Evolutionary conservation across 805 yeast species (phyloP).

Genomic region (Candida hungchunana): DNA sequence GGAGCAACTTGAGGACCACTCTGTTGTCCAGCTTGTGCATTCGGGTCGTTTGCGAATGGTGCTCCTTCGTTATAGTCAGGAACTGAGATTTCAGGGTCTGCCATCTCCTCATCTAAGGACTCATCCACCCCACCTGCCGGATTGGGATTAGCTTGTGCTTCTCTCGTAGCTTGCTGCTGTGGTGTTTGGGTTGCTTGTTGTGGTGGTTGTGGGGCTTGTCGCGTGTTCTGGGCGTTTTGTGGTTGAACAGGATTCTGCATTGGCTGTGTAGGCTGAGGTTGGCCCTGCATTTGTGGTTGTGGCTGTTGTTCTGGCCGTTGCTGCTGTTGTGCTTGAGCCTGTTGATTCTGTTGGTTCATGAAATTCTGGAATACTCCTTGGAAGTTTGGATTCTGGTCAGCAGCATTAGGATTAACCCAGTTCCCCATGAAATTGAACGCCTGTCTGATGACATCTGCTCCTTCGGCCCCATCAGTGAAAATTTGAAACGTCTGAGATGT

Average conservation of each 20-base stretch:
- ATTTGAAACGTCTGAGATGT: constrained; percentile 7
- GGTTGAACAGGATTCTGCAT: too few relatives aligned
- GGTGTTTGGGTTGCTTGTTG: neutral
- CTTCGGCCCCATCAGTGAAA: constrained; percentile 7
- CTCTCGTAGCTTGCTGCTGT: too few relatives aligned
- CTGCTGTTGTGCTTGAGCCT: constrained; percentile 1
- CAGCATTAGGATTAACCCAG: too few relatives aligned
- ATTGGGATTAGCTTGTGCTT: too few relatives aligned
- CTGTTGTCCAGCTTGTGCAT: too few relatives aligned
- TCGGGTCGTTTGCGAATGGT: too few relatives aligned
- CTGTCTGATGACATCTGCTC: constrained; percentile 10
- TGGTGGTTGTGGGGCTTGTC: neutral
- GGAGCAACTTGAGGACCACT: too few relatives aligned
- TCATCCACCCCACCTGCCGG: too few relatives aligned
- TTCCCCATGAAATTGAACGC: constrained; percentile 11
- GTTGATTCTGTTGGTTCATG: neutral
- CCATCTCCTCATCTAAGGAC: neutral
- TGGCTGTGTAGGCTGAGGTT: too few relatives aligned
- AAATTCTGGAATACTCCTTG: neutral
- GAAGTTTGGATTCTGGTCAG: neutral
- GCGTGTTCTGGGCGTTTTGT: too few relatives aligned
- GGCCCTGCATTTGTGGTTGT: constrained; percentile 2
- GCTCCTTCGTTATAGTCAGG: neutral
- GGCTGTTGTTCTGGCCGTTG: neutral
- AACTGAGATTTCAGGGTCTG: neutral